Evolutionary conservation across 78 protist species (phyloP), one percentile per base, ranked within the genome.

Genomic region (Isochrysis galbana): DNA sequence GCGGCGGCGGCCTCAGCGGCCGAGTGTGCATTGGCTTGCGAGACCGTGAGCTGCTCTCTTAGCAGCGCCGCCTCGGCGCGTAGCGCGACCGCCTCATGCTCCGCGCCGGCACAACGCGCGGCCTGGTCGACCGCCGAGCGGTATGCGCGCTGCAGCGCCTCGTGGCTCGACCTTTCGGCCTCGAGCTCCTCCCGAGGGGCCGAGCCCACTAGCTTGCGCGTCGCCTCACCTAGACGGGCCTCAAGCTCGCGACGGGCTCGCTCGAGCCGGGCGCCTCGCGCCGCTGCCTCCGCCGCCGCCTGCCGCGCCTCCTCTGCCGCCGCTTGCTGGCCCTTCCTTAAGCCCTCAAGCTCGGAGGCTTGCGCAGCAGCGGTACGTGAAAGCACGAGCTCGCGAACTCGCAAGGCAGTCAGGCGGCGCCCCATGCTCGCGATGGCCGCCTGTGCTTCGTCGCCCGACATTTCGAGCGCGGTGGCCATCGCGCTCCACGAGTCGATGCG

Each of bases 171-270:
- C 32, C 82, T 36, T 41, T 72, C 82, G 39, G 41, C 44, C 82
- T 72, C 82, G 32, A 72, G 82, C 82, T 72, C 82, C 82, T 23
- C 36, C 11, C 82, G 36, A 36, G 82, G 39, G 44, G 82, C 82
- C 36, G 44, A 34, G 44, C 14, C 41, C 32, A 34, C 32, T 41
- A 23, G 42, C 17, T 17, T 2, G 17, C 82, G 36, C 39, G 1
- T 72, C 41, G 42, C 42, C 2, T 29, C 82, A 17, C 44, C 82
- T 22, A 72, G 82, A 2, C 41, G 36, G 17, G 36, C 42, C 82
- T 72, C 82, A 19, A 72, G 32, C 41, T 4, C 42, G 14, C 82
- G 82, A 3, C 17, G 36, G 44, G 2, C 82, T 22, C 82, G 82
- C 82, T 72, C 82, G 82, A 34, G 32, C 14, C 42, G 42, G 19